A percentile compares a stretch with the other conserved stretches of the same genome.
These are phyloP conservation scores for Cadophora gregata DNA, from an alignment of 2,329 filamentous ascomycete genomes.

Conservation along the genomic window DNA sequence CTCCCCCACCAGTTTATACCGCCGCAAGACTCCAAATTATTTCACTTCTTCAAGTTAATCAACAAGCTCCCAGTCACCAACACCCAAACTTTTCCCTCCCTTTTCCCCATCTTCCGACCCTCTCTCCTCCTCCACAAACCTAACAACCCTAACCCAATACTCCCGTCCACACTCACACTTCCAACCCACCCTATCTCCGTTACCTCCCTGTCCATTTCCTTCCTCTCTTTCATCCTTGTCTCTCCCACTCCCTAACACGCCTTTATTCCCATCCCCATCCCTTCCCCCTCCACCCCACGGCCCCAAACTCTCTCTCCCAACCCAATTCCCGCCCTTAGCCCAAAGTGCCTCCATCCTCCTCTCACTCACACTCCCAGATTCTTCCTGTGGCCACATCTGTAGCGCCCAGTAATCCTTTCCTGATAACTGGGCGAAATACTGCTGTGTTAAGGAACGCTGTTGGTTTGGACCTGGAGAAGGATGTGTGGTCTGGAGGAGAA, in stretches of 20 bases:
- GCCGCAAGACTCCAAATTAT: background rate
- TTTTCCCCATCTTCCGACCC: background rate
- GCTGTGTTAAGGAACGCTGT: background rate
- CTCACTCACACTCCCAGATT: background rate
- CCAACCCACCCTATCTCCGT: background rate
- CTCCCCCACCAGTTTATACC: background rate
- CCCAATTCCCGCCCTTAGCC: background rate
- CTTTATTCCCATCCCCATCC: too few species aligned
- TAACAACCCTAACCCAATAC: background rate
- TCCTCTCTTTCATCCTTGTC: background rate
- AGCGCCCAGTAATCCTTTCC: background rate
- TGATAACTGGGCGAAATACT: background rate
- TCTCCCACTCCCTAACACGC: background rate
- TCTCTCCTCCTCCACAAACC: background rate
- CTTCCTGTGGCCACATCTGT: background rate
- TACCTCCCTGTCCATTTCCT: background rate
- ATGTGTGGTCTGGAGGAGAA: background rate
- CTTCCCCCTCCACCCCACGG: background rate
- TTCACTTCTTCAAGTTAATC: background rate
- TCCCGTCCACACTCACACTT: background rate
- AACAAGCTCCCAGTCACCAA: background rate
- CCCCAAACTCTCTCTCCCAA: background rate
- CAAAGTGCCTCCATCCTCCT: background rate
- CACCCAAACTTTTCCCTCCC: background rate
- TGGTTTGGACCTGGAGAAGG: background rate